These are phyloP conservation scores for Protomyces inouyei DNA, from an alignment of 1,139 yeast species.

Conservation along the genomic window DNA sequence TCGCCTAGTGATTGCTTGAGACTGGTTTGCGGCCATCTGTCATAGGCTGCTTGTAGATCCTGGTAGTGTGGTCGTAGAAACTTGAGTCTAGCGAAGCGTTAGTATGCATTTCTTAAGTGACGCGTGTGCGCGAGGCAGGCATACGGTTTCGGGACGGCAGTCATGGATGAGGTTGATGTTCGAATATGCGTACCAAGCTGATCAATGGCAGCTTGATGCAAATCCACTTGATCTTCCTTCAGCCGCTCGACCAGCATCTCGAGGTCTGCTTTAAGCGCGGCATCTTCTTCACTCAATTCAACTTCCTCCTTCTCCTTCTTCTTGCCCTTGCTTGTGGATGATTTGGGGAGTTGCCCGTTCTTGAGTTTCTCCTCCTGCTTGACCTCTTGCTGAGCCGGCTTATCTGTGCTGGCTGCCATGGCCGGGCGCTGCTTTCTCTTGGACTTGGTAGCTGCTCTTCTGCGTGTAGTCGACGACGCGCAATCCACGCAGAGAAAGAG, in stretches of 20 bases:
- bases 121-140: neutral
- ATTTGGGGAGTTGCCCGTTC: neutral
- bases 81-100: constrained; percentile 48
- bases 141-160: constrained; percentile 94
- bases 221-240: constrained; percentile 46
- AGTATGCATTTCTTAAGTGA: neutral
- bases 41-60: constrained; percentile 58
- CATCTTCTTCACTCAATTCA: constrained; percentile 65
- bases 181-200: constrained; percentile 72
- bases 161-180: constrained; percentile 96
- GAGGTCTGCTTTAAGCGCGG: constrained; percentile 76
- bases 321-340: neutral
- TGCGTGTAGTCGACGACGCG: no score
- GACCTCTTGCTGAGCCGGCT: neutral
- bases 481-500: no score
- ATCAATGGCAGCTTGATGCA: constrained; percentile 57
- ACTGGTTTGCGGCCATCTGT: constrained; percentile 53
- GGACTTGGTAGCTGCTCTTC: no score
- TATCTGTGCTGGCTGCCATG: neutral
- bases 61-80: constrained; percentile 86
- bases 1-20: constrained; percentile 54
- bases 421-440: neutral
- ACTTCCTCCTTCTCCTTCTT: constrained; percentile 23
- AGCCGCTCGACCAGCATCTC: constrained; percentile 82
- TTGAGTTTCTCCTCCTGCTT: neutral